Conservation (phyloP, 495 filamentous ascomycete genomes). For the Penicillium paxilli region DNA sequence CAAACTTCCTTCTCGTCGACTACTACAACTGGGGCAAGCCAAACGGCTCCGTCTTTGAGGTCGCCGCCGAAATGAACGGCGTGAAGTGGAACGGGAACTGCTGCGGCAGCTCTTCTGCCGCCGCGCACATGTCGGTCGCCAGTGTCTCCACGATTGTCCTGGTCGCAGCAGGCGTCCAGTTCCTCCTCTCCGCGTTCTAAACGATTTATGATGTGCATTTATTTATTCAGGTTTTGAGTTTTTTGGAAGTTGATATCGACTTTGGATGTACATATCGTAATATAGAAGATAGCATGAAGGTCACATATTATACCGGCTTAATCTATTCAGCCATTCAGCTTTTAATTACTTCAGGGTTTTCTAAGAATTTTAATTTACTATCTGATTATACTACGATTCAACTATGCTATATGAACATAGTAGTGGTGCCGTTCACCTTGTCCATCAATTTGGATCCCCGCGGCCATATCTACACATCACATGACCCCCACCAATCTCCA, state of each 20-base stretch:
- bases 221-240: neutral
- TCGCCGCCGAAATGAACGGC: slow-evolving; percentile 81
- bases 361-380: neutral
- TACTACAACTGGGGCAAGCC: slow-evolving; percentile 74
- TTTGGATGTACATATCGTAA: slow-evolving; percentile 1
- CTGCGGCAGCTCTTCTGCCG: slow-evolving; percentile 57
- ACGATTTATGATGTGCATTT: slow-evolving; percentile 4
- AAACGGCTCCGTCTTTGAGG: slow-evolving; percentile 86
- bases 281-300: neutral
- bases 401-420: no score
- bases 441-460: no score
- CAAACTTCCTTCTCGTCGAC: slow-evolving; percentile 88
- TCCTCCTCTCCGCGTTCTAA: slow-evolving; percentile 25
- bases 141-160: slow-evolving; percentile 24
- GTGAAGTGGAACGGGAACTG: slow-evolving; percentile 76
- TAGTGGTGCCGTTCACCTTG: no score
- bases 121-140: slow-evolving; percentile 20
- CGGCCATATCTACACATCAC: no score
- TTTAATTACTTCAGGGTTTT: no score
- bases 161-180: slow-evolving; percentile 26
- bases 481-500: slow-evolving; percentile 14
- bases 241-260: no score
- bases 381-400: neutral
- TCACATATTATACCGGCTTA: no score
- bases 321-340: no score